These are phyloP conservation scores for Byssochlamys sp. DNA, from an alignment of 2,329 filamentous ascomycete genomes.

Conservation along the genomic window DNA sequence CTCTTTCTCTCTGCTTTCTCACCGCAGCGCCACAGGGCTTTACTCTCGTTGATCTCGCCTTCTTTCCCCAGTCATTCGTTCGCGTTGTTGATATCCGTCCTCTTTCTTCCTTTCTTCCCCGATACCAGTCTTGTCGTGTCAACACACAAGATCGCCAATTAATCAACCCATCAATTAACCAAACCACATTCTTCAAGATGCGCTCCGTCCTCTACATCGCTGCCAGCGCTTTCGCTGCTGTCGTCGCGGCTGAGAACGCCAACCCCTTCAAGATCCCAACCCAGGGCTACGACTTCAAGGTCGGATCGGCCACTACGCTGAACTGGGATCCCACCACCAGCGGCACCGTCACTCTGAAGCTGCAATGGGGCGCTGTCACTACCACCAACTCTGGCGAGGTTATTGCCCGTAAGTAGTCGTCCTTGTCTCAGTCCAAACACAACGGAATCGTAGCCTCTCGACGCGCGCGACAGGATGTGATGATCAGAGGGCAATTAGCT, in stretches of 20 bases:
- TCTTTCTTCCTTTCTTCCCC: background rate
- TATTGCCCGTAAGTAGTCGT: slow-evolving; percentile 34
- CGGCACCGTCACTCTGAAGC: slow-evolving; percentile 44
- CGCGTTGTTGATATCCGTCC: background rate
- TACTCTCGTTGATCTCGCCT: background rate
- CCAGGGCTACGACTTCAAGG: slow-evolving; percentile 35
- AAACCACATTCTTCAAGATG: slow-evolving; percentile 28
- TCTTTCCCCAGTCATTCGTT: background rate
- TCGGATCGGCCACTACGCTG: slow-evolving; percentile 38
- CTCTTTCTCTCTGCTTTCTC: background rate
- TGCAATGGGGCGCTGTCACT: slow-evolving; percentile 37
- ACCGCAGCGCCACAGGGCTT: background rate
- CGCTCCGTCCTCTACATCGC: slow-evolving; percentile 34
- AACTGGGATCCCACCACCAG: slow-evolving; percentile 42
- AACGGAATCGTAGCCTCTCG: background rate
- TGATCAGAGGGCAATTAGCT: background rate
- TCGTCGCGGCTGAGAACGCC: slow-evolving; percentile 30
- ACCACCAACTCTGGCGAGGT: slow-evolving; percentile 32
- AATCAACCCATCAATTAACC: background rate
- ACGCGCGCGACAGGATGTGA: too few relatives aligned
- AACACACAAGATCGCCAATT: background rate
- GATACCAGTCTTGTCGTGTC: background rate
- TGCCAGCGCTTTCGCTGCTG: slow-evolving; percentile 36
- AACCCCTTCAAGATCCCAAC: slow-evolving; percentile 43
- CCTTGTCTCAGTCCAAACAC: background rate